Evolutionary conservation across 1,284 basidiomycete genomes (phyloP), one percentile per base, ranked within the genome.

Genomic region (Moniliophthora roreri): DNA sequence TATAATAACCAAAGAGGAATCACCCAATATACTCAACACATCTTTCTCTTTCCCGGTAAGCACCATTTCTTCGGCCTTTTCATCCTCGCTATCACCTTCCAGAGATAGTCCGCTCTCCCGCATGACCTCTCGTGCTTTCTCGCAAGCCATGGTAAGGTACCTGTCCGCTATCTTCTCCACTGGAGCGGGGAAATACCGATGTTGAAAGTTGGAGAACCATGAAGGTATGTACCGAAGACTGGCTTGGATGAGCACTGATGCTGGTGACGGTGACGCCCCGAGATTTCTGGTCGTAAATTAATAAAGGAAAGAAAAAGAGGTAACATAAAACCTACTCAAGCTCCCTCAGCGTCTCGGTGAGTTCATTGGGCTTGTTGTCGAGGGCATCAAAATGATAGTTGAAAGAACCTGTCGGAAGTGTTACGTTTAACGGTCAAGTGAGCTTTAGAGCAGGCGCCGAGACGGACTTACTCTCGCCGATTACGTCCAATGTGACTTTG

Each of bases 21-120:
- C 11, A 62, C 62, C 54, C 8, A 69, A 56, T 6, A 68, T 50
- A 48, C 62, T 67, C 41, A 68, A 57, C 16, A 64, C 46, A 41
- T 68, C 66, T 38, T 60, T 60, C 16, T 35, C 48, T 13, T 21
- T 32, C 7, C 28, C 40, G 4, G 23, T 11, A n/a, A n/a, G n/a
- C n/a, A n/a, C n/a, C n/a, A n/a, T n/a, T 26, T 23, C 21, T n/a
- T n/a, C 40, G 15, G 6, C 23, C 16, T 3, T 21, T 21, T 10
- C 15, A 6, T 41, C 10, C 18, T 41, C 15, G 26, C 13, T 45
- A 6, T 26, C 42, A 45, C 5, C 11, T 20, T 28, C 23, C 20
- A 45, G 15, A 9, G 23, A 21, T 13, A 45, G 6, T 24, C 42
- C 42, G 16, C 15, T 26, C 8, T 26, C 16, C 2, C 16, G 23